A percentile compares a stretch with the other conserved stretches of the same genome.
Conservation (phyloP, 352 stramenopile genomes). For the Globisporangium yorkense region DNA sequence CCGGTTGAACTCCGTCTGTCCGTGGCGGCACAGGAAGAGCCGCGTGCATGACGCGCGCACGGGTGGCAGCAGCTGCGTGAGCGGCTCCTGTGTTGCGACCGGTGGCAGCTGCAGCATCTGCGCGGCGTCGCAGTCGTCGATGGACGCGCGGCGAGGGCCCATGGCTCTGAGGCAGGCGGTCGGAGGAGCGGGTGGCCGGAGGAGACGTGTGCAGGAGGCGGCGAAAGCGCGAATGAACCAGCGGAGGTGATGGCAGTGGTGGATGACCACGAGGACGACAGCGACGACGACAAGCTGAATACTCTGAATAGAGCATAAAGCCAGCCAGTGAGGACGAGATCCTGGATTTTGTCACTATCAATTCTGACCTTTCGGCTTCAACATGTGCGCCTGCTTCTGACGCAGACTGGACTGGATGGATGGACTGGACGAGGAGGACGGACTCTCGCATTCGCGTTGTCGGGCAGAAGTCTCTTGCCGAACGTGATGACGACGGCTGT, state of each 20-base stretch:
- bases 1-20: constrained; percentile 74
- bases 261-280: too few species aligned
- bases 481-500: too few species aligned
- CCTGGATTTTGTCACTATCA: neutral
- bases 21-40: constrained; percentile 74
- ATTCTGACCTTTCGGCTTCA: neutral
- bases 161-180: constrained; percentile 1
- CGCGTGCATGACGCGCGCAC: constrained; percentile 43
- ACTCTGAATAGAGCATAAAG: too few species aligned
- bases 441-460: too few species aligned
- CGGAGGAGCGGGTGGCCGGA: neutral
- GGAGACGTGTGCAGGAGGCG: neutral
- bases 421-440: too few species aligned
- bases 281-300: too few species aligned
- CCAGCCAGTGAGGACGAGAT: neutral
- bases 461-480: too few species aligned
- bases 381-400: neutral
- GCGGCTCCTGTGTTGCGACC: neutral
- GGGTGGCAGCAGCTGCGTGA: constrained; percentile 52
- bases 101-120: neutral
- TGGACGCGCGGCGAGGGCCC: constrained; percentile 14
- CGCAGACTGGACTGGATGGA: too few species aligned
- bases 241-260: neutral
- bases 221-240: constrained; percentile 2
- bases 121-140: neutral